These are phyloP conservation scores for Panaeolus papilionaceus DNA, from an alignment of 768 basidiomycete genomes.

Conservation along the genomic window DNA sequence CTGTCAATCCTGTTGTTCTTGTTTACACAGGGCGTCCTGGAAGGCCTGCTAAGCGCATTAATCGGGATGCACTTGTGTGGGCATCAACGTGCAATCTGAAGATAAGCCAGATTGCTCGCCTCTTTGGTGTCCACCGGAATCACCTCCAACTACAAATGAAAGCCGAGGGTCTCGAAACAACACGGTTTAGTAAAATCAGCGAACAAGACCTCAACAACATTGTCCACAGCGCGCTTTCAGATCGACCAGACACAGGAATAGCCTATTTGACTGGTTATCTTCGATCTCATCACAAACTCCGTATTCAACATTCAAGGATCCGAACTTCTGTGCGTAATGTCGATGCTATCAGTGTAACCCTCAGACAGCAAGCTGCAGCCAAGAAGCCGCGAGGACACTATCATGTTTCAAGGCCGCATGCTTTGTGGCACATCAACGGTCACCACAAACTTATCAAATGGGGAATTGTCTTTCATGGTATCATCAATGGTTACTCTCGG, in stretches of 20 bases:
- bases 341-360: conserved; percentile 9
- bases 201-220: conserved; percentile 15
- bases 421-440: conserved; percentile 27
- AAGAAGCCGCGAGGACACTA: conserved; percentile 4
- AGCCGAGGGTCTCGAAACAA: background rate
- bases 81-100: background rate
- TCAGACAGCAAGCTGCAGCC: conserved; percentile 2
- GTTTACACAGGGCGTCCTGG: background rate
- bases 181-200: background rate
- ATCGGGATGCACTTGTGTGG: background rate
- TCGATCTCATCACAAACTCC: conserved; percentile 7
- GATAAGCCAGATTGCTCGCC: background rate
- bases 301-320: conserved; percentile 17
- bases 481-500: conserved; percentile 23
- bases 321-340: background rate
- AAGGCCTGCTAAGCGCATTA: background rate
- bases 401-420: conserved; percentile 20
- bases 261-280: conserved; percentile 21
- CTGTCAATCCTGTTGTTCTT: background rate
- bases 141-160: background rate
- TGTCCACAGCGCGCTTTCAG: background rate
- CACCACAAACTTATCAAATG: conserved; percentile 27
- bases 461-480: conserved; percentile 25
- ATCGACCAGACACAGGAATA: conserved; percentile 16
- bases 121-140: background rate